A percentile compares a stretch with the other conserved stretches of the same genome.
Conservation (phyloP, 192 early-diverging fungal species). For the Backusella tarrabulga region DNA sequence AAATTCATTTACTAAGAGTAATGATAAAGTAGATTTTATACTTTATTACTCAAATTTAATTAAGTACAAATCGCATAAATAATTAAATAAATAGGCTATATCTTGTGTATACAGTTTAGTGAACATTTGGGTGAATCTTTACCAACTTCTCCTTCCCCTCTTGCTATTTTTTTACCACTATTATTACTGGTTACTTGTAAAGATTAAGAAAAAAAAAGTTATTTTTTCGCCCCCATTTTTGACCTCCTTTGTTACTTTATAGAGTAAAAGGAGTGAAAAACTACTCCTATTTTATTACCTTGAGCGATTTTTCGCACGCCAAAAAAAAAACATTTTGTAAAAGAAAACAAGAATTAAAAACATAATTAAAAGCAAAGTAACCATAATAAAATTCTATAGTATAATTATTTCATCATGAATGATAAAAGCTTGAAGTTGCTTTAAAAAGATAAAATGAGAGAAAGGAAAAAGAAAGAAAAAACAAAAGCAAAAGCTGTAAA, state of each 20-base stretch:
- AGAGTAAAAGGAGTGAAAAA: background rate
- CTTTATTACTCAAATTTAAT: background rate
- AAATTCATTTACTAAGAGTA: background rate
- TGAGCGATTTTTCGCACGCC: background rate
- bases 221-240: background rate
- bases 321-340: background rate
- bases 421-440: background rate
- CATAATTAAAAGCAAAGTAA: background rate
- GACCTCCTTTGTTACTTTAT: constrained; percentile 3
- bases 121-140: background rate
- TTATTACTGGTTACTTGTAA: background rate
- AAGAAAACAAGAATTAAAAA: background rate
- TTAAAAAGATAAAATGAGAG: background rate
- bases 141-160: background rate
- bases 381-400: background rate
- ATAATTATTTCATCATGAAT: background rate
- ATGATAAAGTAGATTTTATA: background rate
- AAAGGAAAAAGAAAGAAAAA: background rate
- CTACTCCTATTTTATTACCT: background rate
- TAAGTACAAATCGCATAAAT: background rate
- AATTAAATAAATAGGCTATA: background rate
- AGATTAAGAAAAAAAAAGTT: background rate
- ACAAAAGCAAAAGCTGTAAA: background rate
- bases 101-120: background rate
- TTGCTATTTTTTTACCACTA: background rate